phyloP scores from a whole-genome alignment of 768 basidiomycete genomes.

The Mycena filopes region DNA sequence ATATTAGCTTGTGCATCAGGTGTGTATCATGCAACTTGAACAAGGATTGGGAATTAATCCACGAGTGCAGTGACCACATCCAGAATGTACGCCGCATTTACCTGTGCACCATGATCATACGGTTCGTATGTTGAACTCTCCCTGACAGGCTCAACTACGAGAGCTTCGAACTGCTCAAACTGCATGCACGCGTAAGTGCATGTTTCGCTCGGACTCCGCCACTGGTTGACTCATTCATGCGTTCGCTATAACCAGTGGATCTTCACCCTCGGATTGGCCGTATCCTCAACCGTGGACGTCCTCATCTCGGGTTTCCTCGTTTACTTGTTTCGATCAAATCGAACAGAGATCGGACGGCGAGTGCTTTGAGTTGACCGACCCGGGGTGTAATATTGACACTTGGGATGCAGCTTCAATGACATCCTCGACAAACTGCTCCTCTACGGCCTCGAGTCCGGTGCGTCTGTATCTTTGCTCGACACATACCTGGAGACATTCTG shows the following conservation, averaged over 20 bases:
- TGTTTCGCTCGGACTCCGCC: no score
- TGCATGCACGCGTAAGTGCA: constrained; percentile 27
- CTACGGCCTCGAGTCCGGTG: constrained; percentile 55
- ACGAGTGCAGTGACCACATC: constrained; percentile 35
- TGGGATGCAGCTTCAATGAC: constrained; percentile 44
- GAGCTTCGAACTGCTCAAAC: constrained; percentile 32
- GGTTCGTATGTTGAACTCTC: neutral
- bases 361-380: neutral
- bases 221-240: no score
- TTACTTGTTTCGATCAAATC: constrained; percentile 46
- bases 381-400: neutral
- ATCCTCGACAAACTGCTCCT: constrained; percentile 48
- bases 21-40: constrained; percentile 12
- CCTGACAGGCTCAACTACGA: constrained; percentile 36
- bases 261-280: constrained; percentile 54
- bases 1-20: constrained; percentile 34
- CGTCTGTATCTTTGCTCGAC: neutral
- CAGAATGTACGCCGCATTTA: constrained; percentile 37
- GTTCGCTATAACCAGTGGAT: constrained; percentile 48
- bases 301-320: constrained; percentile 49
- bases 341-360: constrained; percentile 43
- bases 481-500: no score
- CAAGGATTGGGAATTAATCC: neutral
- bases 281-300: constrained; percentile 54
- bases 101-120: neutral